Evolutionary conservation across 2,329 filamentous ascomycete genomes (phyloP), one percentile per base, ranked within the genome.

Genomic region (Neopestalotiopsis clavispora): DNA sequence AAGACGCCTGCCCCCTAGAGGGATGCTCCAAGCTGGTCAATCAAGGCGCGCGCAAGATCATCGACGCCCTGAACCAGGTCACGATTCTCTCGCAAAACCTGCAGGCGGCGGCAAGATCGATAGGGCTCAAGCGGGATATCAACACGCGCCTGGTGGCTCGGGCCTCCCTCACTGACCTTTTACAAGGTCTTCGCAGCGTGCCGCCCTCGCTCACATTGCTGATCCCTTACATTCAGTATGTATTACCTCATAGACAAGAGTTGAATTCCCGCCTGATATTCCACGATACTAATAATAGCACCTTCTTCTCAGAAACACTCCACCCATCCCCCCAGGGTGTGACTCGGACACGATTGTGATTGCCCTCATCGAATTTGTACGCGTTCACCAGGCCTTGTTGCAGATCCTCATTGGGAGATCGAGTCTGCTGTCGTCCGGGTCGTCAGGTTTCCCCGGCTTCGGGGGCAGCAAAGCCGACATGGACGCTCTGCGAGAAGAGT

Each of bases 271-370:
- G 3, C 23, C 23, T 28, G 23, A 28, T 3, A 4, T 28, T 28
- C 23, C 23, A 28, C 23, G 23, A 28, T 3, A 28, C 23, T 7
- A 38, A 38, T 38, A 38, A 9, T 38, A 28, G 23, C 23, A 49
- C 42, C n/a, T 45, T 49, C n/a, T n/a, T n/a, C 42, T n/a, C n/a
- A 52, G 45, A 20, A 52, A 52, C n/a, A 52, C 65, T 10, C 6
- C 66, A 6, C 28, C 57, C 34, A 61, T 69, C 28, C 66, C 68
- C 1, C 38, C 66, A 17, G 68, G 68, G 38, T 69, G 68, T 20
- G 59, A 69, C 52, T 65, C 61, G 40, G 68, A 69, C 34, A 69
- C 68, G 52, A 66, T 69, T 40, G 68, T 69, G 4, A 66, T 69
- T 14, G 68, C 68, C 1, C 61, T 67, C n/a, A 69, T 69, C 57